Evolutionary conservation across 2,329 filamentous ascomycete genomes (phyloP).

Genomic region (Biscogniauxia mediterranea): DNA sequence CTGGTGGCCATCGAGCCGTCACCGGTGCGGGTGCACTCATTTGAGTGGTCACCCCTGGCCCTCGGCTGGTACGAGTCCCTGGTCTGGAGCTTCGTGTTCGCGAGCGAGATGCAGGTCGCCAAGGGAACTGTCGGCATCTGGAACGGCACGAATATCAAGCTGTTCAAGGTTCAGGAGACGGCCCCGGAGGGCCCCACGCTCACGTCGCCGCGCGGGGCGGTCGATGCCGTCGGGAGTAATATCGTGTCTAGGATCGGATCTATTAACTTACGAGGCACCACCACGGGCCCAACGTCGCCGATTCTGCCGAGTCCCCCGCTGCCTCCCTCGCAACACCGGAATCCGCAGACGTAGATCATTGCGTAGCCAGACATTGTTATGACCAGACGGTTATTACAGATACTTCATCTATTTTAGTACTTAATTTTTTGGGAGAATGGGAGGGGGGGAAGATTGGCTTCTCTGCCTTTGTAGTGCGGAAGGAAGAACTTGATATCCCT

Average conservation of each 20-base stretch:
- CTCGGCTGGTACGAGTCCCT: constrained; percentile 95
- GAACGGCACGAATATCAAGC: constrained; percentile 84
- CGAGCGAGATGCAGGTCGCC: constrained; percentile 81
- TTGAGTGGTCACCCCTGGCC: constrained; percentile 88
- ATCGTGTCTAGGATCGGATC: constrained; percentile 84
- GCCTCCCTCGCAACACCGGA: neutral
- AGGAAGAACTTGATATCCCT: too few species aligned
- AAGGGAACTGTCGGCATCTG: constrained; percentile 89
- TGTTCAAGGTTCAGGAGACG: constrained; percentile 88
- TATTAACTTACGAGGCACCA: constrained; percentile 64
- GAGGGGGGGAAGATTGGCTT: too few species aligned
- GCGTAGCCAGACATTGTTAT: too few species aligned
- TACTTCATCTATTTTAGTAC: too few species aligned
- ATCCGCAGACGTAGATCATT: neutral
- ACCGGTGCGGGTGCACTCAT: constrained; percentile 76
- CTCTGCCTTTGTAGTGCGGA: too few species aligned
- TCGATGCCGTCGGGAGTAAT: constrained; percentile 89
- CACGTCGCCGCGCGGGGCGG: constrained; percentile 81
- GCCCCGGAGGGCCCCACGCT: constrained; percentile 77
- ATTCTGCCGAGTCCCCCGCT: neutral
- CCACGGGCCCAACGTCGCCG: constrained; percentile 22
- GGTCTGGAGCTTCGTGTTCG: constrained; percentile 90
- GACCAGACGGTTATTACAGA: too few species aligned
- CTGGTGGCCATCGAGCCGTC: constrained; percentile 73
- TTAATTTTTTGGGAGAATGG: too few species aligned